Evolutionary conservation across 345 rosid species (phyloP).

Genomic region (Citrus maxima): DNA sequence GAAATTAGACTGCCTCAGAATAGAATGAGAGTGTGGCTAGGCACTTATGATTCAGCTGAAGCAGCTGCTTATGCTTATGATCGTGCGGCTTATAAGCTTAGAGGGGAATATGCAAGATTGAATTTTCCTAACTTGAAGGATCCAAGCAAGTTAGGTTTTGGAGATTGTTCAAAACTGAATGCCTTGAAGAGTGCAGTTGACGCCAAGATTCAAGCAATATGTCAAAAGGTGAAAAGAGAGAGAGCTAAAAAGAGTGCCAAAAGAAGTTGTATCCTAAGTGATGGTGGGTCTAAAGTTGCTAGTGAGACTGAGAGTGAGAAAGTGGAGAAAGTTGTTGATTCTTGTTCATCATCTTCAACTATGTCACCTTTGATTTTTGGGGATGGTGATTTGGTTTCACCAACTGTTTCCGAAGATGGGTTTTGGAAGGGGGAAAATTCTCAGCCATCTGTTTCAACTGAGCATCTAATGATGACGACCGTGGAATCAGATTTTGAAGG

Average conservation of each 20-base stretch:
- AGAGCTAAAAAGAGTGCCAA: slow-evolving; percentile 52
- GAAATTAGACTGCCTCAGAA: slow-evolving; percentile 95
- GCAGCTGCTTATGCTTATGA: slow-evolving; percentile 96
- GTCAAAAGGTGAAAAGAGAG: slow-evolving; percentile 70
- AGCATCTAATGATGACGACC: slow-evolving; percentile 15
- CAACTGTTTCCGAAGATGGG: slow-evolving; percentile 41
- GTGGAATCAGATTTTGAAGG: slow-evolving; percentile 45
- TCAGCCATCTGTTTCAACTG: slow-evolving; percentile 43
- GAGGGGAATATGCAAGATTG: slow-evolving; percentile 90
- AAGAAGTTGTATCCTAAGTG: slow-evolving; percentile 14
- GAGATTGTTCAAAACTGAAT: slow-evolving; percentile 51
- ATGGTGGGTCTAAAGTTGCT: background rate
- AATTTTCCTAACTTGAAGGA: slow-evolving; percentile 85
- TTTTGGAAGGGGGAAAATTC: slow-evolving; percentile 48
- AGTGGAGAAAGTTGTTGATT: slow-evolving; percentile 27
- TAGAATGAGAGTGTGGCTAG: slow-evolving; percentile 93
- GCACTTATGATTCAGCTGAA: slow-evolving; percentile 88
- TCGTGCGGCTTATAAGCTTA: slow-evolving; percentile 93
- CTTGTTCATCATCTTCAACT: slow-evolving; percentile 34
- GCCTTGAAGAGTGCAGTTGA: slow-evolving; percentile 72
- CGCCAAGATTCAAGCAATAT: slow-evolving; percentile 84
- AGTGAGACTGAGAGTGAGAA: slow-evolving; percentile 14
- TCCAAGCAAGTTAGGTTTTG: slow-evolving; percentile 50
- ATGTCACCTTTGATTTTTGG: slow-evolving; percentile 30
- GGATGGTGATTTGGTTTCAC: slow-evolving; percentile 38